Evolutionary conservation across 148 eudicot species (phyloP).

Genomic region (Amaranthus palmeri): DNA sequence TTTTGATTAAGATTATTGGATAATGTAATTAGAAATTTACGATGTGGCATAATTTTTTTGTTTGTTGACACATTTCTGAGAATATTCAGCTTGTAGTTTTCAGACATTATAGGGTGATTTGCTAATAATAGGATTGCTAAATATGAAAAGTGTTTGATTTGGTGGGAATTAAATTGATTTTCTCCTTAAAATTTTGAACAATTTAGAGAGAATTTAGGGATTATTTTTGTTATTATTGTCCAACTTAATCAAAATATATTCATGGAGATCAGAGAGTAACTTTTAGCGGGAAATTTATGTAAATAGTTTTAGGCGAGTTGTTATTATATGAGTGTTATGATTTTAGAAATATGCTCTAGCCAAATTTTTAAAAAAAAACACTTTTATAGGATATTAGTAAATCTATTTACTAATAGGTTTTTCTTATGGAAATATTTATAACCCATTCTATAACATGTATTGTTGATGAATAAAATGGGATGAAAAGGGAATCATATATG

Average conservation of each 20-base stretch:
- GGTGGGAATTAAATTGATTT: not conserved
- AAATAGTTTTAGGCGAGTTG: not conserved
- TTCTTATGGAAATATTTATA: too few species aligned
- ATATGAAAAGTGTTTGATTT: not conserved
- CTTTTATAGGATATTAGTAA: too few species aligned
- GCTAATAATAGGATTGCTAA: slow-evolving; percentile 21
- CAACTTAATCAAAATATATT: not conserved
- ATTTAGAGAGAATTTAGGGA: slow-evolving; percentile 9
- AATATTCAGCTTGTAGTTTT: slow-evolving; percentile 19
- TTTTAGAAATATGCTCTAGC: too few species aligned
- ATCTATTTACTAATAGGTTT: too few species aligned
- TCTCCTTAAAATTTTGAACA: not conserved
- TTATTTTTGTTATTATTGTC: slow-evolving; percentile 3
- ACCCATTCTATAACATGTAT: too few species aligned
- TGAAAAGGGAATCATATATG: too few species aligned
- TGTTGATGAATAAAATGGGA: too few species aligned
- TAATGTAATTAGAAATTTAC: slow-evolving; percentile 9
- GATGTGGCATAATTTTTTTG: slow-evolving; percentile 18
- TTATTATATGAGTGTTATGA: too few species aligned
- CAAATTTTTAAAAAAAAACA: too few species aligned
- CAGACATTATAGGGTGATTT: slow-evolving; percentile 20
- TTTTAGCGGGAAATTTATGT: slow-evolving; percentile 23
- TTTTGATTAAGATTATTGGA: slow-evolving; percentile 1
- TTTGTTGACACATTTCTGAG: slow-evolving; percentile 14
- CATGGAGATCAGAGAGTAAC: not conserved